These are phyloP conservation scores for Wallacemonas rigidus DNA, from an alignment of 208 protist species.

Conservation along the genomic window DNA sequence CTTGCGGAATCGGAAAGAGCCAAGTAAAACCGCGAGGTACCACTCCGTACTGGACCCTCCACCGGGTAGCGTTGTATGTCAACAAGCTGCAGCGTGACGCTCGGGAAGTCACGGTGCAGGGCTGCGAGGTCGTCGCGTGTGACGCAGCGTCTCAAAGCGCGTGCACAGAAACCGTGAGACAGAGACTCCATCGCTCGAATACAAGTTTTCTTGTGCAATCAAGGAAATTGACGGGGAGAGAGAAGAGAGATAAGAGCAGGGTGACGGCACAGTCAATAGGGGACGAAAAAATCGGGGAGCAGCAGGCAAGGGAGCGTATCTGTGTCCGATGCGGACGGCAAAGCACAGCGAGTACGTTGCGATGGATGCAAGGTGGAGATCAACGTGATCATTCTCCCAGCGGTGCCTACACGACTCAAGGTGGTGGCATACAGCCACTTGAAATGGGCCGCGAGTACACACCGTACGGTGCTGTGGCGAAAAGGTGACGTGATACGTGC, in stretches of 20 bases:
- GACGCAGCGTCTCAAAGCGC: constrained; percentile 31
- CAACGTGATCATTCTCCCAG: too few relatives aligned
- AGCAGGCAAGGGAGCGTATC: too few relatives aligned
- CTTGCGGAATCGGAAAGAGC: constrained; percentile 60
- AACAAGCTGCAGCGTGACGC: constrained; percentile 71
- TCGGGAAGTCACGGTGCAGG: constrained; percentile 36
- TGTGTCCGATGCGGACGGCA: too few relatives aligned
- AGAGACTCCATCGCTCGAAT: constrained; percentile 39
- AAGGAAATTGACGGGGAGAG: not conserved
- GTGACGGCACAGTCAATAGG: too few relatives aligned
- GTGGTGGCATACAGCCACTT: too few relatives aligned
- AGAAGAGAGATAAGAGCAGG: not conserved
- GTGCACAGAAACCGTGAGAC: constrained; percentile 56
- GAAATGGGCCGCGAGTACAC: too few relatives aligned
- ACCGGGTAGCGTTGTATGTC: constrained; percentile 77
- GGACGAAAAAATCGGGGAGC: too few relatives aligned
- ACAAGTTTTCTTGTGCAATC: not conserved
- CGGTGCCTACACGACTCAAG: too few relatives aligned
- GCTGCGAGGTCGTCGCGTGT: constrained; percentile 18
- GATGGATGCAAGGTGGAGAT: too few relatives aligned
- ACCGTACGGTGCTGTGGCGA: too few relatives aligned
- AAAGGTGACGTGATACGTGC: too few relatives aligned
- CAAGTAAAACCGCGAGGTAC: constrained; percentile 68
- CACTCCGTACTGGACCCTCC: not conserved
- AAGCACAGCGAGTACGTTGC: too few relatives aligned